Percentiles rank a stretch among this genome's conserved stretches.
These are phyloP conservation scores for Thuidium tamariscinum DNA, from an alignment of 225 moss, liverwort and hornwort species.

Conservation along the genomic window DNA sequence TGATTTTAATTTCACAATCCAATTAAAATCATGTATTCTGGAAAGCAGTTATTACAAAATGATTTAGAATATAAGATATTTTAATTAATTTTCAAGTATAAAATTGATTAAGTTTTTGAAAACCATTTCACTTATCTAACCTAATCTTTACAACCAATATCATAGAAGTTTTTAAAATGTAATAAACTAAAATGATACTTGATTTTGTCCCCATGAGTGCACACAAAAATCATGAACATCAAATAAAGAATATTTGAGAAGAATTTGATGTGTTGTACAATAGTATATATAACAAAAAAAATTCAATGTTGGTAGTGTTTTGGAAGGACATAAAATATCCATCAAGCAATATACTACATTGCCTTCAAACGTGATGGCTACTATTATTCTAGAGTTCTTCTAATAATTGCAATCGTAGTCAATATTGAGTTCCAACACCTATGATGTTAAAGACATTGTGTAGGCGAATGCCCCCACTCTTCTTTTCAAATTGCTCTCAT, in stretches of 20 bases:
- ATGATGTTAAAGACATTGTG: constrained; percentile 7
- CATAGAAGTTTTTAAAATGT: neutral
- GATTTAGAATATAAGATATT: neutral
- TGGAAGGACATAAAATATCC: neutral
- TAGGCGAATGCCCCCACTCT: neutral
- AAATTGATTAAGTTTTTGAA: neutral
- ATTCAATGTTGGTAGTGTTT: neutral
- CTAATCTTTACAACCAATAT: neutral
- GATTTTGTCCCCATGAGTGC: neutral
- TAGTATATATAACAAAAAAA: neutral
- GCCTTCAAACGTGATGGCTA: neutral
- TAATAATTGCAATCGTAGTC: neutral
- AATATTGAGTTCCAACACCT: neutral
- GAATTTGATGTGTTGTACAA: neutral
- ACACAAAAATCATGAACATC: neutral
- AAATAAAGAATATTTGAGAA: neutral
- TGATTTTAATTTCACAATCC: neutral
- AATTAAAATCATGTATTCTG: neutral
- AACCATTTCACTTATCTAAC: neutral
- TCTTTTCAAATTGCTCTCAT: neutral
- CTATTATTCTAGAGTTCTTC: neutral
- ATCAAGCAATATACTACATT: neutral
- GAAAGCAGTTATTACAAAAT: no score
- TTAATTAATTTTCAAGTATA: neutral
- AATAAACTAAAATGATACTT: neutral